Conservation (phyloP, 2,329 filamentous ascomycete genomes). For the Biscogniauxia sp. region DNA sequence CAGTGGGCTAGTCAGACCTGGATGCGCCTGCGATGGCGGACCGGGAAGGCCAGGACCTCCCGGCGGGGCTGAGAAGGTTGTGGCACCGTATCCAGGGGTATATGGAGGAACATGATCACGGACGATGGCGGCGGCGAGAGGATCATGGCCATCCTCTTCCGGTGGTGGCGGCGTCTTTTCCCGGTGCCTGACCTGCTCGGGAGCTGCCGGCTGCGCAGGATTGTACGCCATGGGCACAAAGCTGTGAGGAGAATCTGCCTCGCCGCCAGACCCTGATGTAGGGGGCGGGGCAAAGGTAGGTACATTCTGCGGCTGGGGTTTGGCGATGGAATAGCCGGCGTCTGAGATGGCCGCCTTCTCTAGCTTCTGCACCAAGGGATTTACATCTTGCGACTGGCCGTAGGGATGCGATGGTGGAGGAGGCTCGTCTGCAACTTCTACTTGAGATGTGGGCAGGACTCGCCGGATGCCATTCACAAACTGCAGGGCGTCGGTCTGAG, state of each 20-base stretch:
- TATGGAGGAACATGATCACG: conserved; percentile 55
- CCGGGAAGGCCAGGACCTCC: conserved; percentile 40
- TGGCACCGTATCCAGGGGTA: conserved; percentile 45
- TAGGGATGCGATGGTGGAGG: conserved; percentile 41
- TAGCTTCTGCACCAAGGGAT: conserved; percentile 69
- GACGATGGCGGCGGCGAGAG: conserved; percentile 55
- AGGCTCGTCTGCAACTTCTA: conserved; percentile 66
- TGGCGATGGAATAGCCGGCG: conserved; percentile 42
- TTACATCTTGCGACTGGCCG: conserved; percentile 46
- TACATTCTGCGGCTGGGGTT: conserved; percentile 22
- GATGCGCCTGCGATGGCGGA: conserved; percentile 27
- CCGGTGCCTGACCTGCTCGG: conserved; percentile 67
- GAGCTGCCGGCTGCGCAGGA: conserved; percentile 72
- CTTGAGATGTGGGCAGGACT: conserved; percentile 59
- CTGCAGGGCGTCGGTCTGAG: conserved; percentile 65
- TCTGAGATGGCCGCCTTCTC: conserved; percentile 69
- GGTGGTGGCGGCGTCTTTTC: conserved; percentile 79
- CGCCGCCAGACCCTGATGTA: conserved; percentile 31
- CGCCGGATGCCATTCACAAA: conserved; percentile 68
- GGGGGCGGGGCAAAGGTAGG: conserved; percentile 43
- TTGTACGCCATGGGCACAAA: conserved; percentile 73
- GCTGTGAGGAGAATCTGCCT: conserved; percentile 37
- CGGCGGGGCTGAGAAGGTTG: conserved; percentile 40
- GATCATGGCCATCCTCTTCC: conserved; percentile 61
- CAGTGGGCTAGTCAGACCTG: conserved; percentile 23